phyloP scores from a whole-genome alignment of 768 basidiomycete genomes.

The Gelatoporia subvermispora region DNA sequence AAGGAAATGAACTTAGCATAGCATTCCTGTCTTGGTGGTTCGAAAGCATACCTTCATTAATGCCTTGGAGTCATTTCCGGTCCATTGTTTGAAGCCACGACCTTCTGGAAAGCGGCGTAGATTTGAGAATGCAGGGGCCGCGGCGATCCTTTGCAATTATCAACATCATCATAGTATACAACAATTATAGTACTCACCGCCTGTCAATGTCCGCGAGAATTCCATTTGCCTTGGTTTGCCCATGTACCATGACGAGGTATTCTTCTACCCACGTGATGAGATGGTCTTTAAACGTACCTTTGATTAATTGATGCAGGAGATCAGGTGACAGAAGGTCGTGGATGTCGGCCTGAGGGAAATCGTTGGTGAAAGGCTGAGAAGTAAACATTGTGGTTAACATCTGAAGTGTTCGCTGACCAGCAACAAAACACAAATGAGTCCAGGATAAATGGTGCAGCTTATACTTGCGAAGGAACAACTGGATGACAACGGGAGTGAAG shows the following conservation, averaged over 20 bases:
- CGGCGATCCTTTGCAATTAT: no score
- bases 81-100: conserved; percentile 22
- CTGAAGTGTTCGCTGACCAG: no score
- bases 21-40: no score
- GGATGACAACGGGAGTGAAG: conserved; percentile 73
- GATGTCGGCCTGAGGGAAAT: conserved; percentile 31
- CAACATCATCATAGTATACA: no score
- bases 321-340: conserved; percentile 24
- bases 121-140: conserved; percentile 12
- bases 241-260: conserved; percentile 18
- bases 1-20: no score
- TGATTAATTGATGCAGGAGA: conserved; percentile 30
- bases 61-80: conserved; percentile 22
- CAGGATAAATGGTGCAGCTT: no score
- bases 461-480: no score
- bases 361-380: conserved; percentile 31
- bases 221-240: not conserved
- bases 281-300: conserved; percentile 37
- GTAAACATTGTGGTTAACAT: no score
- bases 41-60: conserved; percentile 28
- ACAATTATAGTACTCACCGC: not conserved
- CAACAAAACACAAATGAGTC: no score
- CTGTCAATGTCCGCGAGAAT: conserved; percentile 14
- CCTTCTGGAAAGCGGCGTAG: conserved; percentile 17
- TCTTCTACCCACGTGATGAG: conserved; percentile 27